Evolutionary conservation across 179 eudicot genomes (phyloP), one percentile per base, ranked within the genome.

Genomic region (Beta lomatogona): DNA sequence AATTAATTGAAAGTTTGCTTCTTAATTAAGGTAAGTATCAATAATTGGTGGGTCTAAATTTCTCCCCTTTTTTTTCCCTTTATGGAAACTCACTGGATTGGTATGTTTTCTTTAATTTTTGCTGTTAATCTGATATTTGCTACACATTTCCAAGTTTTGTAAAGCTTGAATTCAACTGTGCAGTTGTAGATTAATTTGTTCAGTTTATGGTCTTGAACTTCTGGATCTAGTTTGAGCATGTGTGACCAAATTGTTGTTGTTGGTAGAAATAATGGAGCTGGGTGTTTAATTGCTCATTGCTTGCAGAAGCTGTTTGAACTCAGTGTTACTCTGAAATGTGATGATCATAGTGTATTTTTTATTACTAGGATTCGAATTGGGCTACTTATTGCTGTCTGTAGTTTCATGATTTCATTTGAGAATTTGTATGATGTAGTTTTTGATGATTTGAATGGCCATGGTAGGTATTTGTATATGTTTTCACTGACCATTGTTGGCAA

Each of bases 11-110:
- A 82, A 79, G 84, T 50, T 83, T 86, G 84, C 86, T 83, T 85
- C 79, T 79, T 79, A 79, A n/a, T 69, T 12, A 82, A 82, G 87
- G 72, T 76, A 82, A 82, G 83, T 72, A 85, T 80, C 83, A 79
- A 52, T 82, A 25, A 79, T 82, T 85, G 81, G 57, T 79, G 31
- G 83, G 81, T 79, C 75, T 31, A 21, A 75, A 61, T 69, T 79
- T 9, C 25, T 11, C 46, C 21, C n/a, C n/a, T 28, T 82, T 45
- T 82, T 45, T 82, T 54, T 28, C 82, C 69, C 55, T 68, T 10
- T 66, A 60, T 4, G 82, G 69, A 77, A 81, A 59, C 10, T 19
- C 67, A 73, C 72, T 68, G 59, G 67, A 59, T 81, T 84, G 28
- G 76, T 55, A 48, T 61, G 52, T 50, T 58, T 75, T 22, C 18